Evolutionary conservation across 2,329 filamentous ascomycete genomes (phyloP), one percentile per base, ranked within the genome.

Genomic region (Aureobasidium sp.): DNA sequence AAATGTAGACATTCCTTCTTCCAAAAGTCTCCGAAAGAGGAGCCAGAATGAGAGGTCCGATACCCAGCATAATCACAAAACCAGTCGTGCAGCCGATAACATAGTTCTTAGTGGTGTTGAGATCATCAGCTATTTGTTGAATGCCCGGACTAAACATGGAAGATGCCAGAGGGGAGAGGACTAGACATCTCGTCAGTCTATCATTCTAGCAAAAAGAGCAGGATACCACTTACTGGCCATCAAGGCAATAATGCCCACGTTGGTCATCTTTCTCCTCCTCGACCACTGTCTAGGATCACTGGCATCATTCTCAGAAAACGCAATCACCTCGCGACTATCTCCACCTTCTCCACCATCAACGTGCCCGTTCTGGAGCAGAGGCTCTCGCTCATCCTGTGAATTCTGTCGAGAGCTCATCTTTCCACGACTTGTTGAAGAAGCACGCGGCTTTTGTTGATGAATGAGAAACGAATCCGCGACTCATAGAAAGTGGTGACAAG

Each of bases 71-170:
- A 47, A 80, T 71, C 4, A 80, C 76, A 60, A 79, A 80, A 11
- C 76, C 77, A 0, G 78, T 81, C 4, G 77, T 80, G 21, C 77
- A 77, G 5, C 73, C 77, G 43, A 81, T 77, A 23, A 81, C 77
- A 10, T 68, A 69, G 13, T 74, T 71, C 2, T 69, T 68, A 6
- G 67, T 68, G 0, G 76, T 77, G 43, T 75, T 60, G 19, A 81
- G 70, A 29, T 76, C 74, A 47, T 75, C 68, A 2, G 78, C 78
- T 45, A 81, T 81, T 60, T 80, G 74, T 10, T 71, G 67, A 57
- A 81, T 80, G 1, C 77, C 78, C 0, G 78, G 78, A 0, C 78
- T 79, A 67, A 81, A 81, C 77, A 80, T 79, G 40, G 74, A 77
- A 21, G 73, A 76, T 1, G 77, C 77, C 21, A 79, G 71, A 0